These are phyloP conservation scores for Lasiosphaeria ovina DNA, from an alignment of 495 filamentous ascomycete species.

Conservation along the genomic window DNA sequence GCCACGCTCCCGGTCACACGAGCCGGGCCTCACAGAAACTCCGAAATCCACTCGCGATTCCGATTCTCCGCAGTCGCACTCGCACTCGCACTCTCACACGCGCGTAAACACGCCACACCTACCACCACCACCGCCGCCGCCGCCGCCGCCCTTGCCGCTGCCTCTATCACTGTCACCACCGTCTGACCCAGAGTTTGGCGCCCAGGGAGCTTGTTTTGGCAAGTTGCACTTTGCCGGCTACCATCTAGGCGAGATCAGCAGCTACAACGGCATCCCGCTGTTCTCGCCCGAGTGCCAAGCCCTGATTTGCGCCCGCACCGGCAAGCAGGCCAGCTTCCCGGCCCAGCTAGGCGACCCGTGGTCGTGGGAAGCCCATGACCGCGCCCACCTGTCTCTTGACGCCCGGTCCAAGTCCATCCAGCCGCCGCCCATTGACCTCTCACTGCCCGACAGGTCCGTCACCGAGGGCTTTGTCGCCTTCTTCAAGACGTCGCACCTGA, in stretches of 20 bases:
- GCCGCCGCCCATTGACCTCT: constrained; percentile 4
- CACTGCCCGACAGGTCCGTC: constrained; percentile 15
- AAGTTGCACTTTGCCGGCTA: constrained; percentile 51
- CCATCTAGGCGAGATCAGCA: constrained; percentile 46
- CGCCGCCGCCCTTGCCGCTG: neutral
- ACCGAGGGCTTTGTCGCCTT: constrained; percentile 20
- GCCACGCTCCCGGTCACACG: too few species aligned
- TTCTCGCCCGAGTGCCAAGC: constrained; percentile 44
- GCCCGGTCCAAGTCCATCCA: neutral
- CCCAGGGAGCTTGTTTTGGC: constrained; percentile 16
- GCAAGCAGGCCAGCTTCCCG: constrained; percentile 39
- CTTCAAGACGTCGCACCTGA: constrained; percentile 30
- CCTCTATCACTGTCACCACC: neutral
- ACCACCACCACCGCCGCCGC: neutral
- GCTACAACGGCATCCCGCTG: constrained; percentile 47
- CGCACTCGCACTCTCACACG: too few species aligned
- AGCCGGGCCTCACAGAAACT: too few species aligned
- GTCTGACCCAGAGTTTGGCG: neutral
- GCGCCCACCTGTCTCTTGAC: constrained; percentile 1
- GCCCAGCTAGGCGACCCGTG: constrained; percentile 33
- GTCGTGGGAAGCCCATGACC: constrained; percentile 17
- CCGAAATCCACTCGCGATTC: too few species aligned
- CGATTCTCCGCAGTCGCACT: too few species aligned
- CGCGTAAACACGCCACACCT: too few species aligned
- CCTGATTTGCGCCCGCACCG: constrained; percentile 49